Evolutionary conservation across 2,329 filamentous ascomycete species (phyloP), one percentile per base, ranked within the genome.

Genomic region (Pseudocercospora musae): DNA sequence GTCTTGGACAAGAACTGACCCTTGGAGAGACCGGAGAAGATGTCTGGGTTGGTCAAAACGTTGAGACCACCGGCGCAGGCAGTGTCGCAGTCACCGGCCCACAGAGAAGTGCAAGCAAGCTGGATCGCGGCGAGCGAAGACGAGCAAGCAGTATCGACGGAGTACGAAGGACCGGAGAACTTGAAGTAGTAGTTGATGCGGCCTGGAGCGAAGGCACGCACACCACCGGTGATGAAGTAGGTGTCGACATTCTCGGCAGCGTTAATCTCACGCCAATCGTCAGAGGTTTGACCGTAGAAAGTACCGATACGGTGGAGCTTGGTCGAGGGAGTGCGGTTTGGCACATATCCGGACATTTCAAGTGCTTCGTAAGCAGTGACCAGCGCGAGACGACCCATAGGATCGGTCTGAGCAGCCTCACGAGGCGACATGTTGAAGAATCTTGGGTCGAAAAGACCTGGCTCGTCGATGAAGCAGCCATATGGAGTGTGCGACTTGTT

Each of bases 371-470:
- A 94, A 0, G 89, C 89, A 2, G 90, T 92, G 8, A 88, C 85
- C 21, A 95, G 78, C 2, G 89, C 88, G 68, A 93, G 81, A 69
- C 91, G 84, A 74, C 92, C 90, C 84, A 91, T 91, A 0, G 91
- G 91, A 73, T 94, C 90, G 1, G 89, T 92, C 72, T 92, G 89
- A 57, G 86, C 85, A 27, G 91, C 91, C 76, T 94, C 90, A 69
- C 89, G 85, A 5, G 90, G 89, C 37, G 89, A 92, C 87, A 94
- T 92, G 76, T 92, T 92, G 84, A 94, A 94, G 78, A 94, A 93
- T 0, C 88, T 82, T n/a, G 89, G 87, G 70, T 94, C 90, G 71
- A 94, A 94, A 53, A 89, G 80, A 59, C 89, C 89, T 0, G 90
- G 89, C 64, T 92, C 84, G 65, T 91, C 86, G 67, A 91, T 84